Base-by-base conservation (phyloP, 495 filamentous ascomycete species). In the Xylaria grammica region DNA sequence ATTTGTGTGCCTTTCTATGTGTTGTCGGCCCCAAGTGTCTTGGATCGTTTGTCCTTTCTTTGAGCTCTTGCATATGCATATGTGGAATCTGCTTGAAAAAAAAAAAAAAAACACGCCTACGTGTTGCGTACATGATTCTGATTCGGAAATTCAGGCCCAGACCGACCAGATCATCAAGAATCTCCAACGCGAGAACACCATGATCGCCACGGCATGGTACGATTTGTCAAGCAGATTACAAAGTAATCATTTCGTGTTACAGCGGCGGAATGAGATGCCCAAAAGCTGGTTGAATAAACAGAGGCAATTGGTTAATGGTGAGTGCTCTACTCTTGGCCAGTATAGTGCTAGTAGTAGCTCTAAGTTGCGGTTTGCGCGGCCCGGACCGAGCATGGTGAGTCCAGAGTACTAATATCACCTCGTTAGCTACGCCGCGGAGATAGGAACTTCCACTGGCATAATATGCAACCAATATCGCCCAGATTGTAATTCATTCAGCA, bases 241-340 rank as follows among this genome's bases (percentile, higher is more conserved):
- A 78, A 93, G 90, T 77, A 96, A 94, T 76, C 92, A 90, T 67
- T 90, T 97, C 51, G 87, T 90, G 20, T 76, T 93, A 68, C 90
- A 86, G 75, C 82, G 87, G 71, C 81, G 91, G 67, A 84, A 87
- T 51, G 92, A 98, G 70, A 84, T 85, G 45, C 92, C 92, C 34
- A 89, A 85, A 74, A 94, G 93, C 71, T 98, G 93, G 93, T 77
- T 98, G 44, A 92, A 92, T 54, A 94, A 90, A 78, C 94, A 97
- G 81, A 83, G 94, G 76, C 88, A 84, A 74, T 80, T 86, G 69
- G 86, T 94, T 67, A 87, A 87, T 74, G 82, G 79, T 82, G 38
- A 71, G 77, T 63, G 20, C 36, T 27, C 1, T 27, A 1, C 8
- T 38, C 26, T 52, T 51, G 6, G 6, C 34, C 3, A 51, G 17